A percentile compares a stretch with the other conserved stretches of the same genome.
Evolutionary conservation across 2,329 filamentous ascomycete genomes (phyloP).

Genomic region (Microcyclospora tardicrescens): DNA sequence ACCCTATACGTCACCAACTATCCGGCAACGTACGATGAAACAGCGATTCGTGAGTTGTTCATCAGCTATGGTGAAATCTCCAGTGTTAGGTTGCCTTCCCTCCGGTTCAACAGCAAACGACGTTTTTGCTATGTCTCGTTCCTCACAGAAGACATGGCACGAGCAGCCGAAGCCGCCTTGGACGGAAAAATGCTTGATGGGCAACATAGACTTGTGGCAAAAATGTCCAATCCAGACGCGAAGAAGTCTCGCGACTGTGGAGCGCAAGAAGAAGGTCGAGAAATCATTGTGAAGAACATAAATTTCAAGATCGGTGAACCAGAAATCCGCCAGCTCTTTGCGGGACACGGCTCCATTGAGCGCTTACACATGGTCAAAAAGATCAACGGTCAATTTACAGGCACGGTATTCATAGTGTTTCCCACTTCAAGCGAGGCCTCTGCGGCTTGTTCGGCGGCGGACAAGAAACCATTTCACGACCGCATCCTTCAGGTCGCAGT

Average conservation of each 20-base stretch:
- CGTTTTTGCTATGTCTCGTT: conserved; percentile 98
- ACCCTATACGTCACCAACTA: conserved; percentile 90
- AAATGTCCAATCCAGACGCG: conserved; percentile 69
- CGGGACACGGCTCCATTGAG: conserved; percentile 62
- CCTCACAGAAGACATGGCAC: conserved; percentile 51
- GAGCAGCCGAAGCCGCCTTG: conserved; percentile 54
- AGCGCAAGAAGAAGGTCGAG: conserved; percentile 72
- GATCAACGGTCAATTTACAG: conserved; percentile 55
- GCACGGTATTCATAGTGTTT: conserved; percentile 71
- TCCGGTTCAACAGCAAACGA: conserved; percentile 77
- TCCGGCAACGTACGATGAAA: conserved; percentile 60
- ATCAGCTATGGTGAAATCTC: conserved; percentile 65
- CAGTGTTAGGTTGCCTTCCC: conserved; percentile 75
- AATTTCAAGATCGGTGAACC: conserved; percentile 59
- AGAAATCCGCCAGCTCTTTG: conserved; percentile 59
- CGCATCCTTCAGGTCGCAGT: conserved; percentile 24
- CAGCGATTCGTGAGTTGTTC: conserved; percentile 56
- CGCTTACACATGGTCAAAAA: conserved; percentile 58
- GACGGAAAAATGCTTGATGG: conserved; percentile 58
- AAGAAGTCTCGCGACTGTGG: conserved; percentile 64
- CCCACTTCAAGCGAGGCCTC: conserved; percentile 37
- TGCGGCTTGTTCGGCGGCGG: conserved; percentile 18
- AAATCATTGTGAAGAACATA: conserved; percentile 76
- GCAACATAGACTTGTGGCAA: conserved; percentile 56
- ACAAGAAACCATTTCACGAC: conserved; percentile 22